Percentiles rank a stretch among this genome's conserved stretches.
Conservation (phyloP, 176 grass and related monocot genomes). For the Eleusine coracana region DNA sequence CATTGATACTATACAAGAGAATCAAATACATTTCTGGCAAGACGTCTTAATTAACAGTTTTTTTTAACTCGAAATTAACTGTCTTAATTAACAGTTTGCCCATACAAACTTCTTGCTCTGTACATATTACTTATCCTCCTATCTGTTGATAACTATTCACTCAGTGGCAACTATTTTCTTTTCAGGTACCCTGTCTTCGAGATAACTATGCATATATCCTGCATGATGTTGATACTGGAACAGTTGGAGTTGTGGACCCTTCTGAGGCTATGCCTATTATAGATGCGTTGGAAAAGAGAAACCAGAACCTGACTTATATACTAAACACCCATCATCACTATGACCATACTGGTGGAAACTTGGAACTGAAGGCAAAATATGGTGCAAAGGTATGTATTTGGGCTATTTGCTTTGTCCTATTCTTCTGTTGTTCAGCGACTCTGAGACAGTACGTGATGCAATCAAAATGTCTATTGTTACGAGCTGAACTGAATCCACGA, state of each 20-base stretch:
- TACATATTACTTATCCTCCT: constrained; percentile 3
- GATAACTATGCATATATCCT: constrained; percentile 99
- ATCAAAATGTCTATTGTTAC: constrained; percentile 29
- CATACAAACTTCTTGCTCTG: background rate
- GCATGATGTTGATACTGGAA: constrained; percentile 94
- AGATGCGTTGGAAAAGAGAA: constrained; percentile 79
- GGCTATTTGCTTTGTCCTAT: background rate
- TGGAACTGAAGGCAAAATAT: constrained; percentile 97
- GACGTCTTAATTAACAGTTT: background rate
- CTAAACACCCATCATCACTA: constrained; percentile 97
- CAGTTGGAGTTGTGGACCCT: constrained; percentile 96
- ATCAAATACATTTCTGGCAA: background rate
- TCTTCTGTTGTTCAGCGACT: background rate
- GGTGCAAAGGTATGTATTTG: constrained; percentile 81
- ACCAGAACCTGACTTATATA: constrained; percentile 99
- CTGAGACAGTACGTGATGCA: background rate
- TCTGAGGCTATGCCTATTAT: constrained; percentile 93
- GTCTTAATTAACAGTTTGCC: background rate
- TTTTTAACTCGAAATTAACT: no score
- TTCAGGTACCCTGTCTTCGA: constrained; percentile 93
- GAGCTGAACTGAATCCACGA: constrained; percentile 6
- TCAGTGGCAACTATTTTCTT: constrained; percentile 24
- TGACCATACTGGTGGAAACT: constrained; percentile 97
- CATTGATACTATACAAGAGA: background rate
- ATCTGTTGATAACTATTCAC: background rate